phyloP scores from a whole-genome alignment of 257 asterid species.

The Capsicum pubescens region DNA sequence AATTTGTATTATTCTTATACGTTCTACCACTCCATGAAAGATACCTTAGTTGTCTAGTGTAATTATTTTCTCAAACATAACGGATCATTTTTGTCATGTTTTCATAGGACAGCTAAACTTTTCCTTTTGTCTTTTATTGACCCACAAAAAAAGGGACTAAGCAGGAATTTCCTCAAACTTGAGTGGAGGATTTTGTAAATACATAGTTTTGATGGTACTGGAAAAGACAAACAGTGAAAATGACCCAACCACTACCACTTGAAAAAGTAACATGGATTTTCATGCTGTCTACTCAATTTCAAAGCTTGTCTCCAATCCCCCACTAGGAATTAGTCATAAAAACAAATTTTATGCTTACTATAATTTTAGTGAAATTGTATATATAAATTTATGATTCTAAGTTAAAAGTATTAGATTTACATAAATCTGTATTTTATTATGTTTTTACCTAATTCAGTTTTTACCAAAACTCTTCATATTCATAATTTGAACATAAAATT shows the following conservation, averaged over 20 bases:
- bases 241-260: slow-evolving; percentile 32
- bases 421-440: too few relatives aligned
- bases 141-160: slow-evolving; percentile 20
- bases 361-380: too few relatives aligned
- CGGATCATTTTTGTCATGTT: background rate
- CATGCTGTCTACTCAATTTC: background rate
- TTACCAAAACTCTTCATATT: too few relatives aligned
- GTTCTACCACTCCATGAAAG: too few relatives aligned
- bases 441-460: too few relatives aligned
- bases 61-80: background rate
- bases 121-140: background rate
- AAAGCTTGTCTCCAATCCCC: slow-evolving; percentile 10
- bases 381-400: too few relatives aligned
- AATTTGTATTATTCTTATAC: too few relatives aligned
- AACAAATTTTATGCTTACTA: background rate
- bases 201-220: background rate
- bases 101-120: slow-evolving; percentile 35
- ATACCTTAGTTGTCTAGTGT: too few relatives aligned
- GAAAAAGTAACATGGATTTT: background rate
- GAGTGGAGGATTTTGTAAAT: background rate
- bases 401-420: too few relatives aligned
- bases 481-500: background rate
- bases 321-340: background rate
- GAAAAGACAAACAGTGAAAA: slow-evolving; percentile 25
- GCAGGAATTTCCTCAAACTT: background rate